A percentile compares a stretch with the other conserved stretches of the same genome.
These are phyloP conservation scores for Rubia peregrina DNA, from an alignment of 305 asterid species.

Conservation along the genomic window DNA sequence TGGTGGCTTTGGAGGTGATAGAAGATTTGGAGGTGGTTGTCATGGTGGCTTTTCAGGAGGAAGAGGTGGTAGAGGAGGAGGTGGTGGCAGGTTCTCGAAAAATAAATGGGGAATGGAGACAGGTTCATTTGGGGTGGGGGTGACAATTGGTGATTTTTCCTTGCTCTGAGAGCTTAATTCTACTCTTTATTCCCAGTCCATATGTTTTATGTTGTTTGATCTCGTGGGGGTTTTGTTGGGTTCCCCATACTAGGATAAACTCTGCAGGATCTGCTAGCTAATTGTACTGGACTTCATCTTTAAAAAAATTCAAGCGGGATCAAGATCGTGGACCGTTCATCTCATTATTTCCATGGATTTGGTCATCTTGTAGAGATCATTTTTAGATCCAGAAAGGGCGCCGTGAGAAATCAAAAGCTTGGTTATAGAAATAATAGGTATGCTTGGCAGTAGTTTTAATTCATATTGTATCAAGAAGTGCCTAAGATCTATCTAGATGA, in stretches of 20 bases:
- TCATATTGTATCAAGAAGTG: too few relatives aligned
- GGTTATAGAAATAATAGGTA: too few relatives aligned
- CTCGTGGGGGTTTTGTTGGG: constrained; percentile 15
- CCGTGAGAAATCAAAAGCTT: too few relatives aligned
- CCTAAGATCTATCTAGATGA: too few relatives aligned
- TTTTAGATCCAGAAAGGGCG: too few relatives aligned
- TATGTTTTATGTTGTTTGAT: neutral
- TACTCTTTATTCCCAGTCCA: constrained; percentile 5
- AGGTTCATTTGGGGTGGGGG: constrained; percentile 13
- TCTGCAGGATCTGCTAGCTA: constrained; percentile 5
- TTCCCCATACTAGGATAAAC: neutral
- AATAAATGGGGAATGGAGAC: constrained; percentile 47
- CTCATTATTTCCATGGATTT: too few relatives aligned
- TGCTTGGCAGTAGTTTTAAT: too few relatives aligned
- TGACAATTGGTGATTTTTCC: constrained; percentile 1
- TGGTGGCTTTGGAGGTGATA: constrained; percentile 40
- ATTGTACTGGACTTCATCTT: neutral
- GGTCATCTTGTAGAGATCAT: too few relatives aligned
- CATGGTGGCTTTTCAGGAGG: constrained; percentile 17
- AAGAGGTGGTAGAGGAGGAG: constrained; percentile 21
- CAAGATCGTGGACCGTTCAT: too few relatives aligned
- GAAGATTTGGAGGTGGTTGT: constrained; percentile 30
- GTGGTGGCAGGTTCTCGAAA: constrained; percentile 24
- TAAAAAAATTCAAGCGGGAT: too few relatives aligned
- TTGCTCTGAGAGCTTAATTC: neutral